A percentile compares a stretch with the other conserved stretches of the same genome.
Conservation (phyloP, 495 filamentous ascomycete species). For the Tetracladium setigerum region DNA sequence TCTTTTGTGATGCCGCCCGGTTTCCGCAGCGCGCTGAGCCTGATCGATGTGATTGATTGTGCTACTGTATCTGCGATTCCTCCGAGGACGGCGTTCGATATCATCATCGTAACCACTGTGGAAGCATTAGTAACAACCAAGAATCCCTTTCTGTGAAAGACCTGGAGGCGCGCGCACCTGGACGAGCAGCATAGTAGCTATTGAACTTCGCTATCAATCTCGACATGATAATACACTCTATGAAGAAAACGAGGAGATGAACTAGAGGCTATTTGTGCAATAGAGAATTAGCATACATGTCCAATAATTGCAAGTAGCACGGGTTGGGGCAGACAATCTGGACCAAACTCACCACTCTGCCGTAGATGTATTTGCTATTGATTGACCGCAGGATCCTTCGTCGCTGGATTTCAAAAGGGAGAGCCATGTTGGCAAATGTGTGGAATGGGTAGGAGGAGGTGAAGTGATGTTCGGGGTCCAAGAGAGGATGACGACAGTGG, state of each 20-base stretch:
- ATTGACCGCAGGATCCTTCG: constrained; percentile 57
- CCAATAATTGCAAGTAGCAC: constrained; percentile 1
- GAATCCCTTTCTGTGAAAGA: constrained; percentile 3
- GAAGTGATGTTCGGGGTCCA: too few relatives aligned
- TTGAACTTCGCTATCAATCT: constrained; percentile 84
- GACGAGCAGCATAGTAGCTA: constrained; percentile 80
- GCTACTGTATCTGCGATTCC: constrained; percentile 94
- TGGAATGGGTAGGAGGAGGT: not conserved
- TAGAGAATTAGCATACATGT: constrained; percentile 15
- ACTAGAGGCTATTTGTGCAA: constrained; percentile 63
- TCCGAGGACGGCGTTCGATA: constrained; percentile 89
- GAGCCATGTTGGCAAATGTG: constrained; percentile 32
- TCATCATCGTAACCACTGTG: constrained; percentile 92
- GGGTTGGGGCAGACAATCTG: not conserved
- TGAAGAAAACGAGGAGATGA: constrained; percentile 74
- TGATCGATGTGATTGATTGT: constrained; percentile 82
- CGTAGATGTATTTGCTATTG: constrained; percentile 74
- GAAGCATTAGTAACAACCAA: not conserved
- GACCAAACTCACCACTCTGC: constrained; percentile 58
- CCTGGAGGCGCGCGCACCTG: constrained; percentile 43
- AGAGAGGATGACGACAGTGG: too few relatives aligned
- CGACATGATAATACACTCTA: constrained; percentile 80
- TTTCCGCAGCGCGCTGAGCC: constrained; percentile 56
- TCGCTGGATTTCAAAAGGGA: constrained; percentile 41
- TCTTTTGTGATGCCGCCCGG: constrained; percentile 45